Evolutionary conservation across 2,329 filamentous ascomycete genomes (phyloP).

Genomic region (Claviceps arundinis): DNA sequence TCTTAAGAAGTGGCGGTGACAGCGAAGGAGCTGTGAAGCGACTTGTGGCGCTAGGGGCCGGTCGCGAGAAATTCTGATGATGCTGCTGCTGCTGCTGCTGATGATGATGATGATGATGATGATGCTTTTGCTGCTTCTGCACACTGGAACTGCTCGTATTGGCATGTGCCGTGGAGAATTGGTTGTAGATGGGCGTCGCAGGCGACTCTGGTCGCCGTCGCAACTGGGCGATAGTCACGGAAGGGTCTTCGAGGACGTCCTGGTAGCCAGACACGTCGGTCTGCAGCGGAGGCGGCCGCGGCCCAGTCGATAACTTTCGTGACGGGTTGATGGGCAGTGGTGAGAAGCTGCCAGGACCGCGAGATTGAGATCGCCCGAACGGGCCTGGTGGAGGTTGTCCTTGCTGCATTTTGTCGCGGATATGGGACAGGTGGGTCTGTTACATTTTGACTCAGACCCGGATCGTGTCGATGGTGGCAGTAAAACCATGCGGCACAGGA

Average conservation of each 20-base stretch:
- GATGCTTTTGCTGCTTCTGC: slow-evolving; percentile 5
- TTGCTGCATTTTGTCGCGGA: slow-evolving; percentile 32
- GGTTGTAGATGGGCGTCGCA: slow-evolving; percentile 33
- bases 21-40: slow-evolving; percentile 17
- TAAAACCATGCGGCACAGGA: neutral
- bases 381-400: slow-evolving; percentile 12
- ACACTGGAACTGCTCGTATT: slow-evolving; percentile 33
- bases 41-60: slow-evolving; percentile 18
- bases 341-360: slow-evolving; percentile 43
- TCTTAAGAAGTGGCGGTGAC: slow-evolving; percentile 20
- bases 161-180: slow-evolving; percentile 29
- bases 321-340: slow-evolving; percentile 28
- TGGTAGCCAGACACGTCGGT: slow-evolving; percentile 19
- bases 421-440: slow-evolving; percentile 16
- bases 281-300: slow-evolving; percentile 21
- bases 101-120: too few species aligned
- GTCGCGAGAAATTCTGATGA: slow-evolving; percentile 47
- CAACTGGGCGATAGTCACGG: slow-evolving; percentile 33
- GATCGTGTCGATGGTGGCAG: neutral
- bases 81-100: slow-evolving; percentile 16
- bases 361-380: slow-evolving; percentile 25
- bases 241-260: slow-evolving; percentile 12
- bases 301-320: slow-evolving; percentile 13
- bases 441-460: slow-evolving; percentile 28
- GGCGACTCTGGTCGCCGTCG: slow-evolving; percentile 26